Evolutionary conservation across 2,329 filamentous ascomycete genomes (phyloP).

Genomic region (Metarhizium album): DNA sequence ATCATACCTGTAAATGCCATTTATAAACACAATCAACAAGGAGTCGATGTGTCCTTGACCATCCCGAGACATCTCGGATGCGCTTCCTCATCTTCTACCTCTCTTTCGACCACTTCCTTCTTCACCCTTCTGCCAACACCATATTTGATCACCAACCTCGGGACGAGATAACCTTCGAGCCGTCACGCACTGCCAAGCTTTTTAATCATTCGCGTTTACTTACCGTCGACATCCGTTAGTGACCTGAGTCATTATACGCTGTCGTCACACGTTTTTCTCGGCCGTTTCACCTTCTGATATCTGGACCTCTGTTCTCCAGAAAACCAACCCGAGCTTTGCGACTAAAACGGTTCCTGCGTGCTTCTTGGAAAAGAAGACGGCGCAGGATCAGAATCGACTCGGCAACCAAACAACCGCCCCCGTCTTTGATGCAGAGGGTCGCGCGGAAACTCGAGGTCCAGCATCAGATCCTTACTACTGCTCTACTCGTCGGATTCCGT

Average conservation of each 20-base stretch:
- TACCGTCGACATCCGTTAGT: neutral
- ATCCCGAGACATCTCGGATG: conserved; percentile 18
- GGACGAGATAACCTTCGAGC: neutral
- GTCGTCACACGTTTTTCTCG: neutral
- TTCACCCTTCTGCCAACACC: neutral
- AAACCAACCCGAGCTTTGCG: neutral
- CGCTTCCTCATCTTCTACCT: neutral
- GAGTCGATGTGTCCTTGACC: conserved; percentile 14
- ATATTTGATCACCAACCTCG: neutral
- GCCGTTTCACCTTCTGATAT: neutral
- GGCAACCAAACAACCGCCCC: neutral
- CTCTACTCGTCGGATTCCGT: neutral
- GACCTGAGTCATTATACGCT: neutral
- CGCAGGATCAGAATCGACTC: too few relatives aligned
- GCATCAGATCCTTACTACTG: neutral
- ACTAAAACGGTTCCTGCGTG: too few relatives aligned
- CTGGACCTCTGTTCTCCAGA: neutral
- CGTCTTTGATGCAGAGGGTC: neutral
- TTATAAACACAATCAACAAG: conserved; percentile 17
- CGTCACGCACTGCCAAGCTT: neutral
- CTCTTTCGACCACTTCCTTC: neutral
- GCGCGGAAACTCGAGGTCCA: neutral
- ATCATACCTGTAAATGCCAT: conserved; percentile 20
- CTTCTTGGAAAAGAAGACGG: too few relatives aligned
- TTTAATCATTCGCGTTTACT: neutral